Evolutionary conservation across 805 yeast species (phyloP).

Genomic region (Starmerella lactis-condensi): DNA sequence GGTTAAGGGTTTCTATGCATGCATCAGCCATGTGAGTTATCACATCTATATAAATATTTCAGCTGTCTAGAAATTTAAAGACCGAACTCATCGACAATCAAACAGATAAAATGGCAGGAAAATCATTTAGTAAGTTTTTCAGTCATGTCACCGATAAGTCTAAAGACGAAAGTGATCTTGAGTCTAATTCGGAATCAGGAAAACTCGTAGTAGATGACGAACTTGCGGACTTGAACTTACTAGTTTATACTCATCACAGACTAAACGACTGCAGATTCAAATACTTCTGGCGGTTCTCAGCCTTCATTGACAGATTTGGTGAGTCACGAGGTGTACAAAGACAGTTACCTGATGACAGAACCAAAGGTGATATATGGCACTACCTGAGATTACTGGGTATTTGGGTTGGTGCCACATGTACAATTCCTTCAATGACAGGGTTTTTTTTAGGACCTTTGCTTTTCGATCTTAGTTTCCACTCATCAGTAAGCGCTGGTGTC

Average conservation of each 20-base stretch:
- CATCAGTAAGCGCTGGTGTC: conserved; percentile 43
- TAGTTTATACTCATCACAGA: conserved; percentile 10
- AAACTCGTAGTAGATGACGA: no score
- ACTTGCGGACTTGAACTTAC: no score
- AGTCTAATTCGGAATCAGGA: no score
- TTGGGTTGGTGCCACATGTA: conserved; percentile 77
- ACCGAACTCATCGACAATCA: no score
- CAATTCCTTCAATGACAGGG: conserved; percentile 76
- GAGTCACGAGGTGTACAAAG: conserved; percentile 71
- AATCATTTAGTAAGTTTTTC: no score
- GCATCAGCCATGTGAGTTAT: no score
- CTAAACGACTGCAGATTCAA: conserved; percentile 9
- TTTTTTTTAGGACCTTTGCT: conserved; percentile 57
- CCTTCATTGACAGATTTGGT: conserved; percentile 33
- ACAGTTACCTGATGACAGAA: conserved; percentile 44
- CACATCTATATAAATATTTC: no score
- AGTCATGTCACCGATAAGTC: no score
- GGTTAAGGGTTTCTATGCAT: no score
- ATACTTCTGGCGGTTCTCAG: conserved; percentile 17
- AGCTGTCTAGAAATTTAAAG: no score
- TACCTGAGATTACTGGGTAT: conserved; percentile 38
- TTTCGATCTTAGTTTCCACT: conserved; percentile 49
- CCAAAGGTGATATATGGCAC: conserved; percentile 14
- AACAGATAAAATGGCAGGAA: no score
- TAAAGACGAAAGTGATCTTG: no score